Conservation (phyloP, 345 rosid species). For the Acer campestre region DNA sequence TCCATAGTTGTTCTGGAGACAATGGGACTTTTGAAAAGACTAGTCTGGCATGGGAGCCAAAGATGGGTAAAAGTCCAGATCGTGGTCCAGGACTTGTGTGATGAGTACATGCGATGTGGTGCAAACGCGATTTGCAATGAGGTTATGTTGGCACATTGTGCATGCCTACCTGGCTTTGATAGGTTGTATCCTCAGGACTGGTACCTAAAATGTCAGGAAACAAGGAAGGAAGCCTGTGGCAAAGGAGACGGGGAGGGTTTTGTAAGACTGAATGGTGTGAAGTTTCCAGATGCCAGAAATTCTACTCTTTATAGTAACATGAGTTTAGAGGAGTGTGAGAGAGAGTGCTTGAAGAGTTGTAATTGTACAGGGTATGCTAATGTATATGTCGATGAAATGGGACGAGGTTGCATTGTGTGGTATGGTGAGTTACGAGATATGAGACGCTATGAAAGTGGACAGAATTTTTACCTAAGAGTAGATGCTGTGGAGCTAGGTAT, state of each 20-base stretch:
- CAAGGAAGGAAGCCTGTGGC: background rate
- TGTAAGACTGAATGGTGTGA: background rate
- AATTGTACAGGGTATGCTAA: constrained; percentile 5
- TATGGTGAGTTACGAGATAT: constrained; percentile 4
- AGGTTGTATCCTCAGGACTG: background rate
- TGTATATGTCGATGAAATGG: background rate
- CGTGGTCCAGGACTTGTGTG: constrained; percentile 24
- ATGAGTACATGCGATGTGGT: constrained; percentile 22
- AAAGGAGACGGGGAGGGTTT: constrained; percentile 5
- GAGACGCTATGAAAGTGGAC: background rate
- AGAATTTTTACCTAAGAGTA: background rate
- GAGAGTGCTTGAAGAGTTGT: constrained; percentile 9
- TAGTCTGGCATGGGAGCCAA: constrained; percentile 9
- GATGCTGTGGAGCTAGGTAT: constrained; percentile 14
- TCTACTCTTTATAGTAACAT: background rate
- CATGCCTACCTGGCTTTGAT: constrained; percentile 23
- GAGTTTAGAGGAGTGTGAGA: constrained; percentile 4
- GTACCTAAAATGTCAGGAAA: background rate
- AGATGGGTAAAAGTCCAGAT: constrained; percentile 12
- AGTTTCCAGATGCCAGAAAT: background rate
- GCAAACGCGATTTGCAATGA: constrained; percentile 16
- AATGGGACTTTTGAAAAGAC: background rate
- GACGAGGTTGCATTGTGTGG: background rate
- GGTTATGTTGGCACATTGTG: background rate
- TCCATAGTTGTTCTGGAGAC: background rate